Evolutionary conservation across 495 filamentous ascomycete genomes (phyloP).

Genomic region (Corynascus novoguineensis): DNA sequence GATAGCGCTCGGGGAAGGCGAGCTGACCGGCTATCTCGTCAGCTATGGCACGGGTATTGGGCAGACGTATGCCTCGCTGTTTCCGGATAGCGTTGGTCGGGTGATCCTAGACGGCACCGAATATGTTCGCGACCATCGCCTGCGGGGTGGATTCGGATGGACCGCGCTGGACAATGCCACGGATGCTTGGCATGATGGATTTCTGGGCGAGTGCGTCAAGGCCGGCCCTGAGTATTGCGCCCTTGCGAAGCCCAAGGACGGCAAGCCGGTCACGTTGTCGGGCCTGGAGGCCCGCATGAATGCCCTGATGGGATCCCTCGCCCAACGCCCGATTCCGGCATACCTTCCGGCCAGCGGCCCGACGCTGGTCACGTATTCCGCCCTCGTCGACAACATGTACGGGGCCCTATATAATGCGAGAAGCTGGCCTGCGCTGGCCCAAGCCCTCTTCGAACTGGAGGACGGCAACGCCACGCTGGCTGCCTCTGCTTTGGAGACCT

Average conservation of each 20-base stretch:
- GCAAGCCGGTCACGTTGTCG: slow-evolving; percentile 28
- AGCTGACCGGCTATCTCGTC: slow-evolving; percentile 58
- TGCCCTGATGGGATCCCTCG: slow-evolving; percentile 31
- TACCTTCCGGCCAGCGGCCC: slow-evolving; percentile 36
- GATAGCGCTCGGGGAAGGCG: slow-evolving; percentile 42
- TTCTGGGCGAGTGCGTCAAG: slow-evolving; percentile 43
- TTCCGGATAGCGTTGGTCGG: slow-evolving; percentile 42
- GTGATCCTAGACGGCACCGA: slow-evolving; percentile 47
- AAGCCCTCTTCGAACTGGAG: slow-evolving; percentile 39
- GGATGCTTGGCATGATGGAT: slow-evolving; percentile 44
- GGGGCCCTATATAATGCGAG: slow-evolving; percentile 36
- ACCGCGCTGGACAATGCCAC: slow-evolving; percentile 44
- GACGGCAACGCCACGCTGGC: slow-evolving; percentile 39
- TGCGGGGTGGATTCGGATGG: slow-evolving; percentile 42
- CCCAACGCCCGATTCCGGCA: slow-evolving; percentile 29
- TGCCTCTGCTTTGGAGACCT: slow-evolving; percentile 28
- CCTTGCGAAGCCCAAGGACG: slow-evolving; percentile 31
- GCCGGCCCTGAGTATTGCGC: slow-evolving; percentile 41
- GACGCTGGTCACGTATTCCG: slow-evolving; percentile 40
- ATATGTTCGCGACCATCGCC: slow-evolving; percentile 45
- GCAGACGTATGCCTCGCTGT: slow-evolving; percentile 49
- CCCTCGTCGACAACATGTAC: slow-evolving; percentile 35
- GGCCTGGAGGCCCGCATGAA: slow-evolving; percentile 35
- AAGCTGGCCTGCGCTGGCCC: slow-evolving; percentile 38
- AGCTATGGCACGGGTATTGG: slow-evolving; percentile 67